A percentile compares a stretch with the other conserved stretches of the same genome.
phyloP scores from a whole-genome alignment of 352 stramenopile genomes.

The Phytophthora agathidicida region DNA sequence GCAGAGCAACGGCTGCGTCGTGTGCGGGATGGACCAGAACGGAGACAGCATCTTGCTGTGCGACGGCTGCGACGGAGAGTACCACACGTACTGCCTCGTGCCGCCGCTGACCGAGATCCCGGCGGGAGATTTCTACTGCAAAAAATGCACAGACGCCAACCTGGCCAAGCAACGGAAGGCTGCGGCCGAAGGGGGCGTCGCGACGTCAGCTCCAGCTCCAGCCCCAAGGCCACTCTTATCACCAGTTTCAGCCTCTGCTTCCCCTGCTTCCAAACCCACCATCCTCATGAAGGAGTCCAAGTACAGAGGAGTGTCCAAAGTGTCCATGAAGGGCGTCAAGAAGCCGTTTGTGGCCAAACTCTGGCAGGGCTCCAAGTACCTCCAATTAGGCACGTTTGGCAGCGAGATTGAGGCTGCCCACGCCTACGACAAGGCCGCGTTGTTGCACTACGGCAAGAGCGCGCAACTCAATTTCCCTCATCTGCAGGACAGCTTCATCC shows the following conservation, averaged over 20 bases:
- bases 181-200: slow-evolving; percentile 19
- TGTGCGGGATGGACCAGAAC: slow-evolving; percentile 76
- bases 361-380: slow-evolving; percentile 66
- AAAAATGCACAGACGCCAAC: slow-evolving; percentile 62
- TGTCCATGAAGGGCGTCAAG: slow-evolving; percentile 80
- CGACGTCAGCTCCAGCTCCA: neutral
- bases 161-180: slow-evolving; percentile 50
- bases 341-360: slow-evolving; percentile 84
- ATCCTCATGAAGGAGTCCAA: slow-evolving; percentile 74
- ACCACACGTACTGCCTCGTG: slow-evolving; percentile 86
- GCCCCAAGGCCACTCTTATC: neutral
- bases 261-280: slow-evolving; percentile 12
- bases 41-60: slow-evolving; percentile 84
- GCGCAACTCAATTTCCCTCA: slow-evolving; percentile 85
- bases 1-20: slow-evolving; percentile 61
- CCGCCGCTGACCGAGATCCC: slow-evolving; percentile 78
- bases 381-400: slow-evolving; percentile 70
- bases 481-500: slow-evolving; percentile 72
- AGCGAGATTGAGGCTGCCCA: slow-evolving; percentile 85
- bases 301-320: slow-evolving; percentile 81
- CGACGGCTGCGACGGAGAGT: slow-evolving; percentile 87
- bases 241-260: neutral
- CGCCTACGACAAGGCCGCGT: slow-evolving; percentile 79
- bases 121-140: slow-evolving; percentile 83
- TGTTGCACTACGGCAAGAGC: slow-evolving; percentile 66